A percentile compares a stretch with the other conserved stretches of the same genome.
Conservation (phyloP, 345 rosid species). For the Litchi chinensis region DNA sequence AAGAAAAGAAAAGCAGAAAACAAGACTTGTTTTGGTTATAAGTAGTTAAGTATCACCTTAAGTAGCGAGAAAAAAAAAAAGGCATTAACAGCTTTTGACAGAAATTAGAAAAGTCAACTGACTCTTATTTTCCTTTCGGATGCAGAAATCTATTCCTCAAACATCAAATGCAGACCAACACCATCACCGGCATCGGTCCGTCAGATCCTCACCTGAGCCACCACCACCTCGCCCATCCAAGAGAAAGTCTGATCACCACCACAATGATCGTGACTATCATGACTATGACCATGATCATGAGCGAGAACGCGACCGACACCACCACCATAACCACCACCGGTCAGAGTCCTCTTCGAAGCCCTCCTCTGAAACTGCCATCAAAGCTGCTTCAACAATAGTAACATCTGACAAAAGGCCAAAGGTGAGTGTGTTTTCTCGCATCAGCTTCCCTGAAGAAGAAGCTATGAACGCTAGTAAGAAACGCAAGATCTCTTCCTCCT, state of each 20-base stretch:
- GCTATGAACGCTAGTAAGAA: constrained; percentile 39
- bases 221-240: constrained; percentile 58
- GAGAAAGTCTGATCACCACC: constrained; percentile 59
- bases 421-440: constrained; percentile 88
- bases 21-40: too few relatives aligned
- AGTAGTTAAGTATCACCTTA: too few relatives aligned
- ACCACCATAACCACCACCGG: constrained; percentile 42
- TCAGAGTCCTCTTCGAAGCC: constrained; percentile 45
- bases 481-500: constrained; percentile 48
- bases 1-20: too few relatives aligned
- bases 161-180: constrained; percentile 38
- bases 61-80: too few relatives aligned
- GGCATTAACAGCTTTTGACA: neutral
- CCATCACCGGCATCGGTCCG: constrained; percentile 51
- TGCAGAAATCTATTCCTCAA: constrained; percentile 48
- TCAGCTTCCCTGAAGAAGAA: constrained; percentile 81
- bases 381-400: constrained; percentile 34
- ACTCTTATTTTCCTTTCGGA: neutral
- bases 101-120: neutral
- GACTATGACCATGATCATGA: constrained; percentile 45
- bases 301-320: constrained; percentile 28
- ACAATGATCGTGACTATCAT: constrained; percentile 38
- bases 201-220: constrained; percentile 53
- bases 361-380: constrained; percentile 27
- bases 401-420: constrained; percentile 50